Evolutionary conservation across 176 grass and related monocot species (phyloP), one percentile per base, ranked within the genome.

Genomic region (Aegilops sharonensis): DNA sequence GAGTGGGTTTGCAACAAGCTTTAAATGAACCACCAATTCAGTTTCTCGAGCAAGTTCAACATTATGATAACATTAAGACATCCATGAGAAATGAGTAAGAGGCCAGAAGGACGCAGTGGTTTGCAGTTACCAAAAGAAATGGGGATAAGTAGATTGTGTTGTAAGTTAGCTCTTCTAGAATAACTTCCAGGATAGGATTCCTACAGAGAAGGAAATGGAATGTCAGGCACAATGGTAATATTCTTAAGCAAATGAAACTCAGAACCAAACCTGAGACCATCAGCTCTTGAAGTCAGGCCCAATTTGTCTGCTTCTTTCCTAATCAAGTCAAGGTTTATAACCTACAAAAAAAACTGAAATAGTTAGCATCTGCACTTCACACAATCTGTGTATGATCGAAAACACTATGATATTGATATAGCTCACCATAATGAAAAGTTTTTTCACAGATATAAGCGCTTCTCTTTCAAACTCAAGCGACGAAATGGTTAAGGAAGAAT

Each of bases 81-180:
- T 47, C 4, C 5, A 61, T 48, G 52, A 36, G 23, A 62, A 40
- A 36, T 78, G 78, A 75, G 23, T 77, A 43, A 27, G n/a, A 67
- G 8, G 31, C 57, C 73, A 80, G 88, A 18, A 79, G 74, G 78
- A 45, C 39, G 32, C 21, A 81, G 83, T 72, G 86, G 32, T 54
- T 73, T 79, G 83, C 68, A 73, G 82, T 87, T 92, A 95, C 95
- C 89, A 72, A 65, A 45, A 98, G 90, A 92, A 98, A 98, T 86
- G 84, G 87, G 29, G 90, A 83, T 79, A 95, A 72, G 66, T 90
- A 78, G 86, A 77, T 88, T 83, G 75, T 84, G 81, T 89, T 94
- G 82, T 98, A 98, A 64, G 88, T 89, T 77, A 98, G 86, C 80
- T 98, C 95, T 84, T 98, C 95, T 86, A 98, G 88, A 92, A 95